Conservation (phyloP, 306 rosid genomes). For the Canavalia gladiata region DNA sequence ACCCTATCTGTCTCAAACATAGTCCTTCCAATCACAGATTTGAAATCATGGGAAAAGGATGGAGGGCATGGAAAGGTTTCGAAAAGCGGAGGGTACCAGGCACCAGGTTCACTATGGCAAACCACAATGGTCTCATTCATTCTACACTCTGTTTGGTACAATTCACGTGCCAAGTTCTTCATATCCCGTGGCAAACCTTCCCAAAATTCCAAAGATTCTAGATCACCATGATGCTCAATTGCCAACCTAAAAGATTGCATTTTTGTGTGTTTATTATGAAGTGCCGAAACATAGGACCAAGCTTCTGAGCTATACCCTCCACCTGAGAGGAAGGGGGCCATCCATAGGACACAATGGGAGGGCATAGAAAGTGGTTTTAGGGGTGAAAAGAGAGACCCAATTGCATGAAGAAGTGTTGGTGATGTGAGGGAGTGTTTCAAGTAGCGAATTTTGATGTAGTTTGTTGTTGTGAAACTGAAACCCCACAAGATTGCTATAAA, state of each 20-base stretch:
- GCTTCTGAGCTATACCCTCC: slow-evolving; percentile 92
- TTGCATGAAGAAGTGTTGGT: slow-evolving; percentile 46
- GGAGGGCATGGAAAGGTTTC: slow-evolving; percentile 85
- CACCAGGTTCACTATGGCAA: slow-evolving; percentile 93
- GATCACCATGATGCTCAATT: slow-evolving; percentile 82
- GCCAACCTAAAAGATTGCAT: slow-evolving; percentile 62
- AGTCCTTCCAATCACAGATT: slow-evolving; percentile 82
- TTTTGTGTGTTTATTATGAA: slow-evolving; percentile 54
- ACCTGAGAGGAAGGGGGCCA: slow-evolving; percentile 91
- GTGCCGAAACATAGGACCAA: slow-evolving; percentile 84
- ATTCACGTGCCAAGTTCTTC: slow-evolving; percentile 63
- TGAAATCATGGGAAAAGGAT: slow-evolving; percentile 62
- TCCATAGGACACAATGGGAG: slow-evolving; percentile 74
- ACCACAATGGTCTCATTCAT: slow-evolving; percentile 76
- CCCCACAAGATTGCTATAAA: slow-evolving; percentile 58
- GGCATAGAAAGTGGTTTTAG: slow-evolving; percentile 47
- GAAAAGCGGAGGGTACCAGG: slow-evolving; percentile 87
- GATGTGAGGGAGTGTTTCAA: slow-evolving; percentile 51
- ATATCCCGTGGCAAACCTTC: slow-evolving; percentile 67
- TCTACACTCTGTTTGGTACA: slow-evolving; percentile 62
- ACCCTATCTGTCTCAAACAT: slow-evolving; percentile 89
- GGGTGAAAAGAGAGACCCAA: slow-evolving; percentile 48
- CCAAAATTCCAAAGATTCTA: slow-evolving; percentile 75
- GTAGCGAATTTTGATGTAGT: slow-evolving; percentile 55
- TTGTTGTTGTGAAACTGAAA: slow-evolving; percentile 60